Evolutionary conservation across 2,329 filamentous ascomycete genomes (phyloP).

Genomic region (Esteya vermicola): DNA sequence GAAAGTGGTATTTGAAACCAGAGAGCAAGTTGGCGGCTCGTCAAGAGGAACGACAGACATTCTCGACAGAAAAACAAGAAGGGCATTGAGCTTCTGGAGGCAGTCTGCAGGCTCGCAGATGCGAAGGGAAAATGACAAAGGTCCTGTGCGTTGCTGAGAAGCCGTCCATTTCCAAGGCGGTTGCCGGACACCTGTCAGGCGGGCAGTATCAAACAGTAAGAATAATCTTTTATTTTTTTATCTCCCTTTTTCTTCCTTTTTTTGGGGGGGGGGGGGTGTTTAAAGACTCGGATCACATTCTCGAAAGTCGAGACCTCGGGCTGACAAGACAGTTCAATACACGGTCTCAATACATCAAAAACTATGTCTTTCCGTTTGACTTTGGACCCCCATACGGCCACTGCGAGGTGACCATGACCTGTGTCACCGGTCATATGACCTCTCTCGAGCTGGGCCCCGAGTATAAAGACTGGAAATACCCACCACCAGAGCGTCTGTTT

Average conservation of each 20-base stretch:
- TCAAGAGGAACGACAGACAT: no score
- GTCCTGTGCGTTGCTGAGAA: constrained; percentile 48
- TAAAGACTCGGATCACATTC: neutral
- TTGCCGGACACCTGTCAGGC: constrained; percentile 78
- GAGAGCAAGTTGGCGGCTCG: no score
- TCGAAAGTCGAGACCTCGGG: neutral
- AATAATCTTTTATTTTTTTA: no score
- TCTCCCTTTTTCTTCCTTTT: no score
- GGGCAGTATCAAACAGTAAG: constrained; percentile 56
- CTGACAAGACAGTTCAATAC: constrained; percentile 44
- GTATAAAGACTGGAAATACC: constrained; percentile 69
- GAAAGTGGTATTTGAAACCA: neutral
- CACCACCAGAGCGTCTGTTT: constrained; percentile 67
- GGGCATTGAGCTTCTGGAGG: no score
- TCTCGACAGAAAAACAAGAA: no score
- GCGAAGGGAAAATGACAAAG: constrained; percentile 28
- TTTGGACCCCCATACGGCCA: constrained; percentile 70
- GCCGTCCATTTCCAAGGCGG: constrained; percentile 89
- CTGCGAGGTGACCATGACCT: constrained; percentile 85
- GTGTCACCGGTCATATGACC: constrained; percentile 78
- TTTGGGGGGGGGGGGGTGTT: no score
- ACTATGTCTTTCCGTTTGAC: constrained; percentile 82
- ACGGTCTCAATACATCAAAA: constrained; percentile 70
- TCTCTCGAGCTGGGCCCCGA: constrained; percentile 60
- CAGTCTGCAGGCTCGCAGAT: neutral